Percentiles rank a stretch among this genome's conserved stretches.
Conservation (phyloP, 1,284 basidiomycete genomes). For the Microstroma glucosiphilum region DNA sequence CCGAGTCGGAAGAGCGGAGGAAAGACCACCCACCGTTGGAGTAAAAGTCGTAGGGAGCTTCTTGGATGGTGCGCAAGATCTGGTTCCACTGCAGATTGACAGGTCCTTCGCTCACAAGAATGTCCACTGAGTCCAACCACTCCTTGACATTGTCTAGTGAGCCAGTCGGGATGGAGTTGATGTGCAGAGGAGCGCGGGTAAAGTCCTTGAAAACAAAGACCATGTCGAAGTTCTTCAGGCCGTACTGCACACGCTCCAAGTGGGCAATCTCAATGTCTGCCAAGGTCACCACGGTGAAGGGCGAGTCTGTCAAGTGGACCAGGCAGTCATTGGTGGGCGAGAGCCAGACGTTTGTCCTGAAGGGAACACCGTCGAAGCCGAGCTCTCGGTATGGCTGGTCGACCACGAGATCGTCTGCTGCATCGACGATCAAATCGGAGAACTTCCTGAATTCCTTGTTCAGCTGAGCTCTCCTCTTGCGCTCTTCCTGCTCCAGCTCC, state of each 20-base stretch:
- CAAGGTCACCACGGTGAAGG: conserved; percentile 94
- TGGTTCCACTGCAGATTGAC: conserved; percentile 97
- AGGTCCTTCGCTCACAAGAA: conserved; percentile 88
- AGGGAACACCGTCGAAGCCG: conserved; percentile 94
- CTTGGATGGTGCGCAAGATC: conserved; percentile 60
- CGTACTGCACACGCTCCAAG: conserved; percentile 92
- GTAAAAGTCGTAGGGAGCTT: conserved; percentile 89
- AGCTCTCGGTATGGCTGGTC: conserved; percentile 97
- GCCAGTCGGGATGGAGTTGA: conserved; percentile 43
- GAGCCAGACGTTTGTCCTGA: conserved; percentile 85
- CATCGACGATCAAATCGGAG: conserved; percentile 85
- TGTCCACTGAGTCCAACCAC: conserved; percentile 90
- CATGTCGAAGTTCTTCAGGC: conserved; percentile 93
- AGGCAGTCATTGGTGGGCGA: conserved; percentile 96
- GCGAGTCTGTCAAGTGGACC: conserved; percentile 88
- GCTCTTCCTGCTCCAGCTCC: conserved; percentile 95
- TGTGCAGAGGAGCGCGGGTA: conserved; percentile 71
- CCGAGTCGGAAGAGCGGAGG: conserved; percentile 55
- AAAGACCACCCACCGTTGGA: conserved; percentile 91
- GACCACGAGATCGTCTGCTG: conserved; percentile 73
- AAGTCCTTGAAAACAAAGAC: conserved; percentile 96
- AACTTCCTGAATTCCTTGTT: conserved; percentile 95
- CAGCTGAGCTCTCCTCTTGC: conserved; percentile 75
- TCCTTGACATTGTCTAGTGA: conserved; percentile 48
- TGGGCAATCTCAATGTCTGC: conserved; percentile 94